Evolutionary conservation across 768 basidiomycete species (phyloP).

Genomic region (Zangia roseola): DNA sequence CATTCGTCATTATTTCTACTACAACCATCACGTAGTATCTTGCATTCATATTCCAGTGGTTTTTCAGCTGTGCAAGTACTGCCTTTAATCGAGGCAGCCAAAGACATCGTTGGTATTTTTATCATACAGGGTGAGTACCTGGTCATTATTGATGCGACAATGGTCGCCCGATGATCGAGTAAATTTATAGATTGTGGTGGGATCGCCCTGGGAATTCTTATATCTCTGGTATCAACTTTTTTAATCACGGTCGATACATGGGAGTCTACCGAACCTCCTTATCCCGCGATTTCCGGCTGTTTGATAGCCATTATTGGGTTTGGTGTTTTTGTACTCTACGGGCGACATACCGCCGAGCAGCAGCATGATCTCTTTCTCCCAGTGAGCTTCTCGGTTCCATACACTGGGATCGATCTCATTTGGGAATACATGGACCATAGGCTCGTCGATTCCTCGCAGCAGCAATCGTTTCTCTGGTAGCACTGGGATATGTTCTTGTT

Average conservation of each 20-base stretch:
- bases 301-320: conserved; percentile 16
- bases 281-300: conserved; percentile 18
- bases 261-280: conserved; percentile 1
- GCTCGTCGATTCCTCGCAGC: conserved; percentile 3
- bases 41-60: not conserved
- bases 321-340: not conserved
- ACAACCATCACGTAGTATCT: conserved; percentile 2
- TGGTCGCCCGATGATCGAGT: not conserved
- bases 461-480: not conserved
- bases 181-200: conserved; percentile 31
- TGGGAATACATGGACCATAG: not conserved
- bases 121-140: conserved; percentile 26
- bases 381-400: conserved; percentile 6
- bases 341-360: not conserved
- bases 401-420: not conserved
- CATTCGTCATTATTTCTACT: conserved; percentile 15
- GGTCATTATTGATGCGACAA: not conserved
- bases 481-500: conserved; percentile 5
- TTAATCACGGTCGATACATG: conserved; percentile 11
- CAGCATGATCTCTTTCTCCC: conserved; percentile 10
- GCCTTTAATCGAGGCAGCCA: conserved; percentile 18
- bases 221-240: conserved; percentile 5
- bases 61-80: conserved; percentile 12
- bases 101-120: conserved; percentile 16
- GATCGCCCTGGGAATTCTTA: conserved; percentile 23